Conservation (phyloP, 169 alveolate species). For the Plasmodium relictum region DNA sequence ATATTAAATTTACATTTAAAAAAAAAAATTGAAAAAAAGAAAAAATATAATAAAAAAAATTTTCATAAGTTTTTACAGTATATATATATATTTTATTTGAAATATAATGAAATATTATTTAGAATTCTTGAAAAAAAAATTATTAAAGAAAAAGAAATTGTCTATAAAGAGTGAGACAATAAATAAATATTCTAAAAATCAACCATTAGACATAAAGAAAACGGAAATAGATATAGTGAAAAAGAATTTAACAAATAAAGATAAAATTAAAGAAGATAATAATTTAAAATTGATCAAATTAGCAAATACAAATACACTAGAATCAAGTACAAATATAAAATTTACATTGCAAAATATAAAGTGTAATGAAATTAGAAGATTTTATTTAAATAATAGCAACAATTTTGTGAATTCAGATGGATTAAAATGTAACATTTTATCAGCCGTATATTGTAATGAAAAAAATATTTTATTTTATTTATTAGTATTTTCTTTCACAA, state of each 20-base stretch:
- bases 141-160: neutral
- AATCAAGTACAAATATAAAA: neutral
- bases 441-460: slow-evolving; percentile 27
- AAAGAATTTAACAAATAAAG: no score
- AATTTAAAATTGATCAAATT: slow-evolving; percentile 5
- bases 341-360: slow-evolving; percentile 13
- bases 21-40: no score
- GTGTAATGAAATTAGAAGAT: slow-evolving; percentile 21
- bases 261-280: neutral
- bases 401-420: slow-evolving; percentile 43
- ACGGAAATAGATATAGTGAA: neutral
- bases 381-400: slow-evolving; percentile 15
- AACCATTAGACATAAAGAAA: neutral
- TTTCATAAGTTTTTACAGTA: no score
- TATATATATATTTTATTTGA: no score
- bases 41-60: no score
- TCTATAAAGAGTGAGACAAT: no score
- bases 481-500: slow-evolving; percentile 38
- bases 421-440: slow-evolving; percentile 28
- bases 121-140: neutral
- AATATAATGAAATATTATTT: slow-evolving; percentile 4
- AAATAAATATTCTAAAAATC: no score
- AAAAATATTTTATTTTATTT: slow-evolving; percentile 19
- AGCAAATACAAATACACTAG: neutral
- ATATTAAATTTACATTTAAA: no score